Percentiles rank a stretch among this genome's conserved stretches.
phyloP scores from a whole-genome alignment of 176 grass and related monocot genomes.

The Poa pratensis region DNA sequence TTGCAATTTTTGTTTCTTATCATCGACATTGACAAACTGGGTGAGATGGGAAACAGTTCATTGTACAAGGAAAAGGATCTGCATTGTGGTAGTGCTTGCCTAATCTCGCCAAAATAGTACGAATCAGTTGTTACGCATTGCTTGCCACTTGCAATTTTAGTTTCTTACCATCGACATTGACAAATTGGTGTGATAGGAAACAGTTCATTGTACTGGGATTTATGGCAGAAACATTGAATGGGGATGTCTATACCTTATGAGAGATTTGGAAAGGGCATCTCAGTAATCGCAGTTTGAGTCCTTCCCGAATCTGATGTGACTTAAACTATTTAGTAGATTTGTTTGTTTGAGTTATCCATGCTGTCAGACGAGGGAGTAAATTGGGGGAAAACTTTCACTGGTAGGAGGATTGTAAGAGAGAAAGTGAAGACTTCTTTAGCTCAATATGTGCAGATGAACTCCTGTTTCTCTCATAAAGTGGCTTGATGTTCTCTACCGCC shows the following conservation, averaged over 20 bases:
- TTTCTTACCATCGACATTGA: neutral
- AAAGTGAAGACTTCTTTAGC: neutral
- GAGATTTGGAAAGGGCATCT: no score
- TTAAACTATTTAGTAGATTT: neutral
- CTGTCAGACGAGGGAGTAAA: neutral
- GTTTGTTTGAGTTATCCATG: neutral
- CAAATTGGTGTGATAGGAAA: neutral
- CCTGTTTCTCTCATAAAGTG: neutral
- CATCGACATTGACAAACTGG: neutral
- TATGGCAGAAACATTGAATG: neutral
- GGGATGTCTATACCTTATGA: no score
- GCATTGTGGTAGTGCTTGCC: neutral
- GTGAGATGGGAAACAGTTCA: neutral
- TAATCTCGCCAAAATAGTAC: neutral
- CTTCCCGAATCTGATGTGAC: no score
- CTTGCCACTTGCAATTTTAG: neutral
- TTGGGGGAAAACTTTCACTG: neutral
- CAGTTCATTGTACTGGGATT: neutral
- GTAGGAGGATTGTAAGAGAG: neutral
- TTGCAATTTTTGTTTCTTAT: neutral
- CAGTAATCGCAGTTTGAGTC: no score
- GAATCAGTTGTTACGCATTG: neutral
- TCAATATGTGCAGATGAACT: neutral
- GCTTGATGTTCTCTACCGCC: neutral
- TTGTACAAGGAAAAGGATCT: neutral